Evolutionary conservation across 805 yeast genomes (phyloP).

Genomic region (Saitoella complicata): DNA sequence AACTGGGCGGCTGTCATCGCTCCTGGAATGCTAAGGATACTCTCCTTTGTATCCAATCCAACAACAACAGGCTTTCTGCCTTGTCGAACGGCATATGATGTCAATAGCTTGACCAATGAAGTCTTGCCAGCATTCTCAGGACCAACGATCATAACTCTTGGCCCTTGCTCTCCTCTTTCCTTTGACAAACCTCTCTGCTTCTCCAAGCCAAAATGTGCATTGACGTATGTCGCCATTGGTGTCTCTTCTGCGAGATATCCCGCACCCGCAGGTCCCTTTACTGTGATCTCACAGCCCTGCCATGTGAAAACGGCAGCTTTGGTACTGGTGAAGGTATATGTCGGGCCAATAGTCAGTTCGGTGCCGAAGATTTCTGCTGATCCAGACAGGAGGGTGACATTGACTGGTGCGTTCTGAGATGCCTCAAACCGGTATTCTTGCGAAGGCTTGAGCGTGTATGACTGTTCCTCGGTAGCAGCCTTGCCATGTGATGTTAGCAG

Average conservation of each 20-base stretch:
- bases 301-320: constrained; percentile 42
- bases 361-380: constrained; percentile 86
- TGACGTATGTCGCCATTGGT: constrained; percentile 44
- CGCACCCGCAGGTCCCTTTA: constrained; percentile 18
- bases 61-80: constrained; percentile 53
- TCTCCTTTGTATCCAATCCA: constrained; percentile 60
- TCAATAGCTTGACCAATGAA: constrained; percentile 46
- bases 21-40: constrained; percentile 60
- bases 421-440: constrained; percentile 72
- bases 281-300: constrained; percentile 49
- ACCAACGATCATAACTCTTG: constrained; percentile 61
- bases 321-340: constrained; percentile 39
- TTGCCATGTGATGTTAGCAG: too few species aligned
- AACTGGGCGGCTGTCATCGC: constrained; percentile 69
- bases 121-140: constrained; percentile 64
- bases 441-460: constrained; percentile 15
- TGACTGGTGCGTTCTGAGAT: constrained; percentile 32
- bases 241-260: constrained; percentile 62
- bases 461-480: neutral
- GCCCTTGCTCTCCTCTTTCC: constrained; percentile 22
- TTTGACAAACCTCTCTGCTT: constrained; percentile 25
- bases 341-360: constrained; percentile 61
- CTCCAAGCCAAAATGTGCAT: constrained; percentile 64
- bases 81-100: constrained; percentile 62
- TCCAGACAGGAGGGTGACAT: constrained; percentile 44